Evolutionary conservation across 2,329 filamentous ascomycete species (phyloP), one percentile per base, ranked within the genome.

Genomic region (Stagonosporopsis cucurbitacearum): DNA sequence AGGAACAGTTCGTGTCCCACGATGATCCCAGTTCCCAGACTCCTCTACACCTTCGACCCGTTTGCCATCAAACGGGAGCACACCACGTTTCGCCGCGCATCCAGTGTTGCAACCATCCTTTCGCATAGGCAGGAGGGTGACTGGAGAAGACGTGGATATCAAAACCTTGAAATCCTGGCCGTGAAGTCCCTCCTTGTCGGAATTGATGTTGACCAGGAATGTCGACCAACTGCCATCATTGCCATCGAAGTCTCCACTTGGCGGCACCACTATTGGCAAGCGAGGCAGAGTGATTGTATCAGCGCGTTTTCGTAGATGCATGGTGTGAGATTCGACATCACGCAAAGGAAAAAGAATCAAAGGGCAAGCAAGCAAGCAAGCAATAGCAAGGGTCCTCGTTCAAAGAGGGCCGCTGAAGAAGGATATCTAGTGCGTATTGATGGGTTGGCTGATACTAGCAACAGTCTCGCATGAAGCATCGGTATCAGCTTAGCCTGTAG

Each of bases 161-260:
- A 75, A 66, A 5, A 75, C 65, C 19, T 57, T 68, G 59, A 76
- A 76, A 33, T 73, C 66, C 48, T 79, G 76, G 5, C 72, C 71
- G 15, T 67, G 63, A 0, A 4, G 1, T 2, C 67, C 70, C 0
- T 39, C 42, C 5, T 26, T 48, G 12, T 66, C 62, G 12, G 69
- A 66, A 11, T 77, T 77, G 1, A 78, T 60, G 30, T 75, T 74
- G 58, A 79, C 69, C n/a, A 53, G 54, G 54, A 79, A 79, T 1
- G 68, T 73, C 1, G 77, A 78, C 77, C 77, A 79, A 40, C 58
- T 65, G 1, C 77, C 77, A 58, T 79, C 77, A 46, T 75, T 72
- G 20, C 77, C 77, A 33, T 78, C 75, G 20, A 63, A 75, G 3
- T 39, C 17, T 6, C 66, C 66, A 48, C 52, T 72, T 0, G 71